Base-by-base conservation (phyloP, 495 filamentous ascomycete species). In the Paragyromitra xinjiangensis region DNA sequence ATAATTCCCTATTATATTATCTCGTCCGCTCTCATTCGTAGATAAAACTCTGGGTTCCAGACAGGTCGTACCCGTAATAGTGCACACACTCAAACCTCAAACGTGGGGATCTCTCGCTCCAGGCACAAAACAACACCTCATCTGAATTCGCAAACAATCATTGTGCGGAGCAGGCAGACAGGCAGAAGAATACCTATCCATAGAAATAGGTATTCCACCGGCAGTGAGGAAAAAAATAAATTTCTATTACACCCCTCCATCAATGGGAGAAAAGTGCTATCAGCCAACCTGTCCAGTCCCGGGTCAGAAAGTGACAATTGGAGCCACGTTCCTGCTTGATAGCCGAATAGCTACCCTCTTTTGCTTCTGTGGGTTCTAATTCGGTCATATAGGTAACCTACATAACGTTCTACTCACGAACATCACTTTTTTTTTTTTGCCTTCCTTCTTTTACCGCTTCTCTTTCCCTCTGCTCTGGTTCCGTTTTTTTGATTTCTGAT, bases 111-210 rank as follows among this genome's bases (percentile, higher is more conserved):
- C 69, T 64, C 59, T 79, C 73, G 59, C 24, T 79, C 75, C 77
- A 79, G 77, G 75, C 61, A 79, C 73, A 34, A 69, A 62, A 53
- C 66, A 42, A 67, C 74, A 79, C 77, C 75, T 79, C 77, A 79
- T 77, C 74, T 77, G 74, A 73, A 77, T 77, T 19, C 62, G 69
- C 29, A 45, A 22, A 26, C 51, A 22, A 14, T 37, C 63, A 77
- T 77, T 77, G 74, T 73, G 62, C 39, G 42, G 24, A 61, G 34
- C 11, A 53, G 34, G 40, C n/a, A 51, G 34, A 3, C 29, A 34
- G 29, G 29, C 14, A 45, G 9, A 42, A 55, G 39, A 62, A 53
- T 61, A 9, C 53, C 56, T 59, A 37, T 8, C 29, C 56, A 62
- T 71, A 63, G 42, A 71, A 63, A 62, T 71, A 63, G n/a, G 19